Evolutionary conservation across 192 early-diverging fungal species (phyloP).

Genomic region (Jimgerdemannia lactiflua): DNA sequence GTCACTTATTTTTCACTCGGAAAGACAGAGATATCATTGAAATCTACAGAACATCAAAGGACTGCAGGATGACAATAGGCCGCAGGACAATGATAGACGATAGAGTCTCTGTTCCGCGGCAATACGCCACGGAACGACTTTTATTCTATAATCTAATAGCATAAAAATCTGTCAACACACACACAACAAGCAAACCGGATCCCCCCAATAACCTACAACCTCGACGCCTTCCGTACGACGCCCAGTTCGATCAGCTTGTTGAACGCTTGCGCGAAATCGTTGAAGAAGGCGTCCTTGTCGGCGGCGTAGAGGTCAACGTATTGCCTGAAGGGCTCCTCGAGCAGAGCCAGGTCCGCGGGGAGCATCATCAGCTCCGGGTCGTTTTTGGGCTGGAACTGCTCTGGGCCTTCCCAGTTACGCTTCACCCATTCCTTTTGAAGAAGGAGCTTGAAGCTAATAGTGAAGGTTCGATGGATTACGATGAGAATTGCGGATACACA

Average conservation of each 20-base stretch:
- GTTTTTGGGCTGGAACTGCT: constrained; percentile 31
- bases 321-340: constrained; percentile 57
- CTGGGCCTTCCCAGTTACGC: constrained; percentile 34
- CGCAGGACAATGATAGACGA: no score
- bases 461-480: not conserved
- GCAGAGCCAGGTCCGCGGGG: constrained; percentile 64
- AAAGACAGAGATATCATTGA: no score
- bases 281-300: constrained; percentile 65
- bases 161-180: no score
- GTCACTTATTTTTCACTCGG: no score
- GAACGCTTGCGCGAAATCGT: constrained; percentile 47
- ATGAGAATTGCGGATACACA: no score
- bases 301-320: constrained; percentile 63
- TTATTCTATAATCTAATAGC: no score
- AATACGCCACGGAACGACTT: no score
- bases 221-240: constrained; percentile 26
- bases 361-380: constrained; percentile 63
- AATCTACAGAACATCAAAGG: no score
- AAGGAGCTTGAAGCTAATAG: constrained; percentile 26
- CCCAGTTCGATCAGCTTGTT: constrained; percentile 50
- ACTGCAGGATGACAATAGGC: no score
- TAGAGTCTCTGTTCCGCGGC: no score
- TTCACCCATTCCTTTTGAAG: constrained; percentile 28
- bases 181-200: no score
- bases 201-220: not conserved